Evolutionary conservation across 1,139 yeast species (phyloP).

Genomic region (Blastobotrys illinoisensis): DNA sequence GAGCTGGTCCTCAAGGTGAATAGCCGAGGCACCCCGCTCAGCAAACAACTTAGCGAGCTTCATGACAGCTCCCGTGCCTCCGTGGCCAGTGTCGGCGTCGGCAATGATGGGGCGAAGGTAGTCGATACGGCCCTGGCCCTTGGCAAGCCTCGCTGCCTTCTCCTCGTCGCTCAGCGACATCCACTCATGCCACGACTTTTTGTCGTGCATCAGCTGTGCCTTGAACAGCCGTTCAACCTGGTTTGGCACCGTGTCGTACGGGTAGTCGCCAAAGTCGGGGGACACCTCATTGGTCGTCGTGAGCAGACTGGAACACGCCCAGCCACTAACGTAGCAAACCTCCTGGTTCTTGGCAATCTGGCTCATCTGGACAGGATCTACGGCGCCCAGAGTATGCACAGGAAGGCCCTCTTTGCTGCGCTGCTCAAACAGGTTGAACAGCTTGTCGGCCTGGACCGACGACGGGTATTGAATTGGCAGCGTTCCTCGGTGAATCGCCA

Average conservation of each 20-base stretch:
- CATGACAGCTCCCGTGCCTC: conserved; percentile 61
- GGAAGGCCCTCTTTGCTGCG: conserved; percentile 43
- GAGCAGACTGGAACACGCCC: conserved; percentile 51
- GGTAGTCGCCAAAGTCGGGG: conserved; percentile 60
- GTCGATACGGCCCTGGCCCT: conserved; percentile 38
- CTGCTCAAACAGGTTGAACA: conserved; percentile 41
- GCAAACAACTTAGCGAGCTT: conserved; percentile 59
- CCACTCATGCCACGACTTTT: conserved; percentile 46
- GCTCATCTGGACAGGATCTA: conserved; percentile 58
- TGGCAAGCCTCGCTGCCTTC: conserved; percentile 21
- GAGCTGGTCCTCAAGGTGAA: conserved; percentile 58
- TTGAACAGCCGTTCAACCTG: conserved; percentile 56
- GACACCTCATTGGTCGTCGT: conserved; percentile 56
- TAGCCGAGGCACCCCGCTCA: conserved; percentile 61
- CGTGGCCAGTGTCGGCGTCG: conserved; percentile 66
- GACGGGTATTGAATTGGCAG: conserved; percentile 45
- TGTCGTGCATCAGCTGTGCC: conserved; percentile 55
- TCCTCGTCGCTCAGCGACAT: conserved; percentile 32
- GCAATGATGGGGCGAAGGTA: conserved; percentile 60
- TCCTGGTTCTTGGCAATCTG: conserved; percentile 52
- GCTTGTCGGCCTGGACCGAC: conserved; percentile 49
- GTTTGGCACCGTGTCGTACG: conserved; percentile 62
- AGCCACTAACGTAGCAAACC: conserved; percentile 57
- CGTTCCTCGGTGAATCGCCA: conserved; percentile 50
- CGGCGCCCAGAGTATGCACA: conserved; percentile 54